A percentile compares a stretch with the other conserved stretches of the same genome.
These are phyloP conservation scores for Dioscorea cayenensis DNA, from an alignment of 116 monocot genomes.

Conservation along the genomic window DNA sequence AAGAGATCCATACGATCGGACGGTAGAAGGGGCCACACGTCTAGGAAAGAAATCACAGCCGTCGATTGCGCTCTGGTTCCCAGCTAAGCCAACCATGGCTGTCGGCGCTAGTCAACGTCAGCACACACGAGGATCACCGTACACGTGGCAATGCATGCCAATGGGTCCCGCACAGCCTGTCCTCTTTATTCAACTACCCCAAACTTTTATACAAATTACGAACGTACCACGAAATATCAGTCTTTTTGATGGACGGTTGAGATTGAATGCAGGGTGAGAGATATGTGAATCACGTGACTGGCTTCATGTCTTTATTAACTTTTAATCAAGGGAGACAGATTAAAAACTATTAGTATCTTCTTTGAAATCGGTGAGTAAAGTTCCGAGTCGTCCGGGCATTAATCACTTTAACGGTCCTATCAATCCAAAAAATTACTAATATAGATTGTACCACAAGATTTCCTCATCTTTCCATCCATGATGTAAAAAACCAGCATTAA, in stretches of 20 bases:
- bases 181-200: not conserved
- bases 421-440: too few species aligned
- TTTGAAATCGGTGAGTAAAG: not conserved
- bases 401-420: constrained; percentile 8
- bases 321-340: not conserved
- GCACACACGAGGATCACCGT: not conserved
- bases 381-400: not conserved
- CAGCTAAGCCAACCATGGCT: not conserved
- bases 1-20: not conserved
- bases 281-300: not conserved
- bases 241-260: not conserved
- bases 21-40: not conserved
- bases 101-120: not conserved
- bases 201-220: not conserved
- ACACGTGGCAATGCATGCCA: not conserved
- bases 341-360: not conserved
- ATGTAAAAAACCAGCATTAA: too few species aligned
- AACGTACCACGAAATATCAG: not conserved
- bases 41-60: not conserved
- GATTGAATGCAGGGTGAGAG: not conserved
- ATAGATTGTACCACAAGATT: too few species aligned
- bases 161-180: not conserved
- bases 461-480: too few species aligned
- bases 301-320: not conserved
- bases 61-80: not conserved